Evolutionary conservation across 352 stramenopile species (phyloP).

Genomic region (Pythium insidiosum): DNA sequence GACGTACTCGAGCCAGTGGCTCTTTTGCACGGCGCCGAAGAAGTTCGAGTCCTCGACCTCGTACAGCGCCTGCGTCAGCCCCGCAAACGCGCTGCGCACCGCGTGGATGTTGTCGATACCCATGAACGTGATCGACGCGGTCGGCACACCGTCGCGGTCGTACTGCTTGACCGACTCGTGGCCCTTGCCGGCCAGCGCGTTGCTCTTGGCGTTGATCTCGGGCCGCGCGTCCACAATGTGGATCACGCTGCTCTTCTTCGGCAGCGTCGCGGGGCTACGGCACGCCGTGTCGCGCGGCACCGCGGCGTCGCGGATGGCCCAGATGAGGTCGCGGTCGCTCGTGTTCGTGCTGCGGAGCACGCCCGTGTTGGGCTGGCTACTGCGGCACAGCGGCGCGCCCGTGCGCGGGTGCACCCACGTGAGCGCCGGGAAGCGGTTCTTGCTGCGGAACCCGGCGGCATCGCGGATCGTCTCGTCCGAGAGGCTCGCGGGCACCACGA

Average conservation of each 20-base stretch:
- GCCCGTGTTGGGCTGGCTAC: constrained; percentile 93
- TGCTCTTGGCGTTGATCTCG: constrained; percentile 88
- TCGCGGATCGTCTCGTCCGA: constrained; percentile 63
- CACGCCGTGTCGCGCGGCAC: constrained; percentile 35
- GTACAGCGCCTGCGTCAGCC: constrained; percentile 64
- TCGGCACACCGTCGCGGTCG: constrained; percentile 60
- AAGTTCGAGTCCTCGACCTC: constrained; percentile 84
- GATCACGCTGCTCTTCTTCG: constrained; percentile 68
- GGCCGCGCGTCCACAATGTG: constrained; percentile 88
- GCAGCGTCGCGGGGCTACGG: constrained; percentile 14
- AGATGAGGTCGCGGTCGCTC: constrained; percentile 89
- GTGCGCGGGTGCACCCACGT: constrained; percentile 89
- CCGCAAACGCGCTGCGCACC: constrained; percentile 63
- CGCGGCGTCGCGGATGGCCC: constrained; percentile 75
- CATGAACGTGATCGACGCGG: constrained; percentile 80
- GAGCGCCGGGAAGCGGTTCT: constrained; percentile 72
- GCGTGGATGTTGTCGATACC: constrained; percentile 87
- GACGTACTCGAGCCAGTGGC: constrained; percentile 77
- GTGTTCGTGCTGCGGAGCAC: constrained; percentile 88
- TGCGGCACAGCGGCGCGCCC: constrained; percentile 89
- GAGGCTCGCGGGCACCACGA: constrained; percentile 58
- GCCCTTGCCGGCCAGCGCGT: constrained; percentile 85
- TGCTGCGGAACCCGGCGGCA: constrained; percentile 65
- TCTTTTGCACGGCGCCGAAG: constrained; percentile 79
- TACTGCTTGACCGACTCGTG: constrained; percentile 87